Percentiles rank a stretch among this genome's conserved stretches.
Conservation (phyloP, 768 basidiomycete species). For the Cantharellus cinnabarinus region DNA sequence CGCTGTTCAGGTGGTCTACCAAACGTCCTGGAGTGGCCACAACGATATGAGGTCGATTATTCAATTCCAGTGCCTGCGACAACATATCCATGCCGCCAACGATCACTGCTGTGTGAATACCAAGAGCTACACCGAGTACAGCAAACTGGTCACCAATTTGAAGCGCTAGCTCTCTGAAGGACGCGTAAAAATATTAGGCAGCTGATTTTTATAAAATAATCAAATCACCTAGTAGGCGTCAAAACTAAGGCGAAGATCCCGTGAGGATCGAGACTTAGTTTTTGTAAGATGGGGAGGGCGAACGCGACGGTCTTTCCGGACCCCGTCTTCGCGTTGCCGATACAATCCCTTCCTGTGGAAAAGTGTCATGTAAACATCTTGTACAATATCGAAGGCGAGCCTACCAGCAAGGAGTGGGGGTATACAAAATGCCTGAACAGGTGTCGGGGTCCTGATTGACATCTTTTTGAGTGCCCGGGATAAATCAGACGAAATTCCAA, state of each 20-base stretch:
- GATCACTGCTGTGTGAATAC: conserved; percentile 65
- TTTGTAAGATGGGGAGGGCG: conserved; percentile 83
- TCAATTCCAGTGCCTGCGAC: conserved; percentile 71
- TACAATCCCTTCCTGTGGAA: conserved; percentile 67
- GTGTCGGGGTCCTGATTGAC: conserved; percentile 72
- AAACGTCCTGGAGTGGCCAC: conserved; percentile 92
- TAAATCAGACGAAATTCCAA: conserved; percentile 27
- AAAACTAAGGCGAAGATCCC: conserved; percentile 86
- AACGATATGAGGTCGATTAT: conserved; percentile 73
- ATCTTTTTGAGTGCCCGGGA: conserved; percentile 49
- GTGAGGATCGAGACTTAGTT: conserved; percentile 72
- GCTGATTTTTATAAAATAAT: not conserved
- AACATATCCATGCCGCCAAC: conserved; percentile 99
- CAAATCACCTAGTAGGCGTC: conserved; percentile 73
- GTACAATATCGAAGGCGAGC: conserved; percentile 5
- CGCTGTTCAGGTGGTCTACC: conserved; percentile 71
- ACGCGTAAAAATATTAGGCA: not conserved
- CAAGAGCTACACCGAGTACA: conserved; percentile 66
- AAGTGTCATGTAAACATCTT: not conserved
- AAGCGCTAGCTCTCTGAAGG: conserved; percentile 73
- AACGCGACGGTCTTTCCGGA: conserved; percentile 97
- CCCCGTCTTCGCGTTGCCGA: conserved; percentile 95
- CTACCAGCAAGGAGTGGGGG: conserved; percentile 63
- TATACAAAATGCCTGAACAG: conserved; percentile 79
- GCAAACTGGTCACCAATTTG: conserved; percentile 94